These are phyloP conservation scores for Moricandia arvensis DNA, from an alignment of 345 rosid species.

Conservation along the genomic window DNA sequence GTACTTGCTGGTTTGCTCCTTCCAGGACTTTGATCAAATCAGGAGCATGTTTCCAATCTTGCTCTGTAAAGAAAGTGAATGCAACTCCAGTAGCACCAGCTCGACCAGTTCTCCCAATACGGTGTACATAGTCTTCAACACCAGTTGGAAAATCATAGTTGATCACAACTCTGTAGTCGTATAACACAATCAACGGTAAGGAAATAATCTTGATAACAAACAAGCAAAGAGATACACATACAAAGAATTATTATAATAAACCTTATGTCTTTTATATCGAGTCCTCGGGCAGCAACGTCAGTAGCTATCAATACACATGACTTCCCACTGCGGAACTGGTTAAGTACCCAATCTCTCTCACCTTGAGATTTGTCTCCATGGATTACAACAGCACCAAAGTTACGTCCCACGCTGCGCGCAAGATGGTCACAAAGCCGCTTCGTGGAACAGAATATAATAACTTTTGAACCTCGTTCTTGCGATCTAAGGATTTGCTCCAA, in stretches of 20 bases:
- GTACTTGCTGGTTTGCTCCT: conserved; percentile 91
- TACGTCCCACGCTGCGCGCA: conserved; percentile 73
- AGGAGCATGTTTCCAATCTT: conserved; percentile 80
- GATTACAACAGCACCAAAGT: conserved; percentile 83
- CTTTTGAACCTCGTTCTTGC: conserved; percentile 91
- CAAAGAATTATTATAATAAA: conserved; percentile 13
- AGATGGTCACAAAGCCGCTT: conserved; percentile 94
- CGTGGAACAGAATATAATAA: conserved; percentile 85
- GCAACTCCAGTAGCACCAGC: conserved; percentile 97
- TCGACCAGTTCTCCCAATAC: conserved; percentile 98
- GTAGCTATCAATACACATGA: conserved; percentile 90
- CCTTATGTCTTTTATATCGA: conserved; percentile 95
- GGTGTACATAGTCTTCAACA: conserved; percentile 96
- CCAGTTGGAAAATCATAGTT: conserved; percentile 94
- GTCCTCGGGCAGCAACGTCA: conserved; percentile 97
- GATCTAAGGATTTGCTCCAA: conserved; percentile 85
- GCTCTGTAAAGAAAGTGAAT: conserved; percentile 90
- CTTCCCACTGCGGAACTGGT: conserved; percentile 83
- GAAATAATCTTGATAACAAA: conserved; percentile 5
- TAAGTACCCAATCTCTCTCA: conserved; percentile 94
- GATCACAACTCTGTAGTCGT: conserved; percentile 73
- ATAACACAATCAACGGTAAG: conserved; percentile 16
- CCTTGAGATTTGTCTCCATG: conserved; percentile 97
- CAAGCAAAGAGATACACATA: conserved; percentile 8
- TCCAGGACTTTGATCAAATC: conserved; percentile 86